Conservation (phyloP, 2,329 filamentous ascomycete species). For the Colletotrichum paranaense region DNA sequence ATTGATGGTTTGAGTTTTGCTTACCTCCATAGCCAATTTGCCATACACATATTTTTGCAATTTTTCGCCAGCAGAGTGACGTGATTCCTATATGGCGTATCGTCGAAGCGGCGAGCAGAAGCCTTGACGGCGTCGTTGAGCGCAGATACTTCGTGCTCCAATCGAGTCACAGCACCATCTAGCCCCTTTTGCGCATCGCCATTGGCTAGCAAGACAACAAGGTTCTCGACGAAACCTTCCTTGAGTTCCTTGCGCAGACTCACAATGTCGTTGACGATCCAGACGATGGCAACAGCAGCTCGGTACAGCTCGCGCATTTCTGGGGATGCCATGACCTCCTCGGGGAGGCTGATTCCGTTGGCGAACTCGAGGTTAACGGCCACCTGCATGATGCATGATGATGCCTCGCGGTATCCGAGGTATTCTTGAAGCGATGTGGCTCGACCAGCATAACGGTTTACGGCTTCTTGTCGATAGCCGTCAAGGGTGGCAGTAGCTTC, state of each 20-base stretch:
- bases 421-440: conserved; percentile 2
- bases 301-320: conserved; percentile 23
- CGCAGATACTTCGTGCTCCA: conserved; percentile 8
- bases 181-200: conserved; percentile 1
- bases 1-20: not conserved
- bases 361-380: conserved; percentile 21
- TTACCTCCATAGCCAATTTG: conserved; percentile 27
- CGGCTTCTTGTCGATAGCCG: conserved; percentile 15
- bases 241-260: conserved; percentile 23
- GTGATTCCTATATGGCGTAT: not conserved
- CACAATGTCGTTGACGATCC: conserved; percentile 23
- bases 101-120: not conserved
- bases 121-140: conserved; percentile 8
- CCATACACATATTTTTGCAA: conserved; percentile 31
- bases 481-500: conserved; percentile 11
- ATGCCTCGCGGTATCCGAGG: conserved; percentile 16
- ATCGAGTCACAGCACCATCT: not conserved
- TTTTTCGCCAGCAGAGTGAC: conserved; percentile 9
- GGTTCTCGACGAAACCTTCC: conserved; percentile 25
- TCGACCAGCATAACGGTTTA: conserved; percentile 18
- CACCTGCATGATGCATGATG: conserved; percentile 23
- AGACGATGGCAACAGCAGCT: conserved; percentile 16
- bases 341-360: conserved; percentile 12
- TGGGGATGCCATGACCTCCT: conserved; percentile 13
- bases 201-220: conserved; percentile 16